These are phyloP conservation scores for Thozetella sp. DNA, from an alignment of 495 filamentous ascomycete genomes.

Conservation along the genomic window DNA sequence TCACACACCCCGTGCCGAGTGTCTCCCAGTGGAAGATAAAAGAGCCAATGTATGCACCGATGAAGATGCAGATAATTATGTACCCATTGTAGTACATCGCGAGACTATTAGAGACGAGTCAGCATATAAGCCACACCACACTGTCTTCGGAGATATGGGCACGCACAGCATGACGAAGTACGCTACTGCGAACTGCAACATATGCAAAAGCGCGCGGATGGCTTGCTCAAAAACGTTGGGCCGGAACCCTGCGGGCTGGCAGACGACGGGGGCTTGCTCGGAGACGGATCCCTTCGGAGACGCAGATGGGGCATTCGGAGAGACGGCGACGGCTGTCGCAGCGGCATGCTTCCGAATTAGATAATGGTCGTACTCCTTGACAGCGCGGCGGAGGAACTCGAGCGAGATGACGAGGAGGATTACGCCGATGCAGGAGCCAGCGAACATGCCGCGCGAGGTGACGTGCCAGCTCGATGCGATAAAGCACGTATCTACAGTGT, in stretches of 20 bases:
- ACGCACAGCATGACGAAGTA: conserved; percentile 68
- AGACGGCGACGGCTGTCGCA: conserved; percentile 4
- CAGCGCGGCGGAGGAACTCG: conserved; percentile 62
- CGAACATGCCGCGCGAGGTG: conserved; percentile 61
- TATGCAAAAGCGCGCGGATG: conserved; percentile 64
- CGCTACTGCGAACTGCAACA: conserved; percentile 67
- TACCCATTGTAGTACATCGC: conserved; percentile 73
- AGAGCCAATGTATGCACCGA: conserved; percentile 64
- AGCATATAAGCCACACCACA: no score
- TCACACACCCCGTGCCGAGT: conserved; percentile 15
- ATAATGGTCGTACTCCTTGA: conserved; percentile 62
- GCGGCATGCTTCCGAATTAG: conserved; percentile 45
- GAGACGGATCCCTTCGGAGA: neutral
- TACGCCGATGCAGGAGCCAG: conserved; percentile 71
- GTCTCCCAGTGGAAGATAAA: conserved; percentile 65
- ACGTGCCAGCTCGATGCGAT: conserved; percentile 67
- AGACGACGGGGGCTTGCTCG: neutral
- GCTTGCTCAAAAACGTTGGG: conserved; percentile 58
- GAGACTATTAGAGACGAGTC: conserved; percentile 11
- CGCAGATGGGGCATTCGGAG: neutral
- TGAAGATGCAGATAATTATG: conserved; percentile 65
- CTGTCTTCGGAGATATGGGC: no score
- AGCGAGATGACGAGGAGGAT: conserved; percentile 63
- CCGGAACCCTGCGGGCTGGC: conserved; percentile 28
- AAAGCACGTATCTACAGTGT: conserved; percentile 73